Base-by-base conservation (phyloP, 2,329 filamentous ascomycete genomes). In the Stemphylium beticola region DNA sequence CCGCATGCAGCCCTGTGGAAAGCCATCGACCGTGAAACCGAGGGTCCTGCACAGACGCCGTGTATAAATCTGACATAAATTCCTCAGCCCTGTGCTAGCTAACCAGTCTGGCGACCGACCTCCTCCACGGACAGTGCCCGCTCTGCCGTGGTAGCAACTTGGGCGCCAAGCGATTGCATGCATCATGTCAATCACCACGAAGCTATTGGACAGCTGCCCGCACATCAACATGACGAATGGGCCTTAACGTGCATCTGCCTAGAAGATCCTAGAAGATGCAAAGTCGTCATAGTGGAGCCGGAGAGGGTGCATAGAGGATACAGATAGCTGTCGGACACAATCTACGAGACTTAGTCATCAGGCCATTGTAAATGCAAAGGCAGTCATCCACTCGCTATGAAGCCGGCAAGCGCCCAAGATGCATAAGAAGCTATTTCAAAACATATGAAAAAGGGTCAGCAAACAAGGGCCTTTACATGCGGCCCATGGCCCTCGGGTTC, bases 401-500 rank as follows among this genome's bases (percentile, higher is more conserved):
- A 17, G 18, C 9, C 14, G 2, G 22, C 10, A 22, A 17, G 36
- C 38, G 32, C 12, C 43, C 8, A 29, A 29, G 26, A 55, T n/a
- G 31, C 26, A 22, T 10, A n/a, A 33, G 7, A 40, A 14, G 1
- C 9, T 38, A 20, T 17, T 12, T 37, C 4, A 17, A 22, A 33
- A 32, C 9, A 22, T 17, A 39, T 14, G n/a, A 14, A 7, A 39
- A 39, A 39, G 7, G 9, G 26, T 4, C 37, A 1, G 43, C 29
- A 42, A 44, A 14, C 14, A 6, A 10, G 26, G 2, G 1, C 17
- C 5, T 18, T 55, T 40, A 68, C 75, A 86, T 86, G 57, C 87
- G 85, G 62, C 88, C 83, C 58, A 86, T 85, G 61, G 88, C 83
- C 69, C 93, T 85, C 39, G 93, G 93, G 80, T 96, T 90, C 60